phyloP scores from a whole-genome alignment of 495 filamentous ascomycete species.

The Aspergillus funiculosus region DNA sequence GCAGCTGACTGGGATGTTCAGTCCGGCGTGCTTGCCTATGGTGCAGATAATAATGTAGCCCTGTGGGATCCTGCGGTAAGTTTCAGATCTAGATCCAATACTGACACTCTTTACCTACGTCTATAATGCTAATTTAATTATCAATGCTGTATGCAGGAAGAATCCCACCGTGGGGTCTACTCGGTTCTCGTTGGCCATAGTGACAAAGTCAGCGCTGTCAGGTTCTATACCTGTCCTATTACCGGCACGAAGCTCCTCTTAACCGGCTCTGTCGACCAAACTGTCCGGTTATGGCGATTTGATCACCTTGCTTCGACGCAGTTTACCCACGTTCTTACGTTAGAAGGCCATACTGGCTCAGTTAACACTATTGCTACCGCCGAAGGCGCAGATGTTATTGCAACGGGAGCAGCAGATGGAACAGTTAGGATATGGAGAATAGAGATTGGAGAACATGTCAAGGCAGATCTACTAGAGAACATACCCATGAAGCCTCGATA shows the following conservation, averaged over 20 bases:
- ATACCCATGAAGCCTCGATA: slow-evolving; percentile 69
- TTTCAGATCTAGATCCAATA: background rate
- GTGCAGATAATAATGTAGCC: slow-evolving; percentile 81
- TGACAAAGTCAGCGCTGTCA: slow-evolving; percentile 76
- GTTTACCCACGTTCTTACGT: slow-evolving; percentile 43
- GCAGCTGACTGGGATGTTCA: slow-evolving; percentile 83
- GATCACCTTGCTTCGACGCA: slow-evolving; percentile 14
- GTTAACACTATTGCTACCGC: slow-evolving; percentile 72
- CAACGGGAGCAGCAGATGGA: slow-evolving; percentile 73
- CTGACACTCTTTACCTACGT: slow-evolving; percentile 1
- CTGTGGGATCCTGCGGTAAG: slow-evolving; percentile 81
- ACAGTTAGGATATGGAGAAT: slow-evolving; percentile 73
- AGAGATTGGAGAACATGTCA: slow-evolving; percentile 29
- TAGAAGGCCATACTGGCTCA: slow-evolving; percentile 61
- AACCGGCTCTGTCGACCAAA: slow-evolving; percentile 78
- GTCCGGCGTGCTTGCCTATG: slow-evolving; percentile 74
- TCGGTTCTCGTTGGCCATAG: slow-evolving; percentile 73
- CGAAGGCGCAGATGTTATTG: slow-evolving; percentile 51
- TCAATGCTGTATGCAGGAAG: slow-evolving; percentile 35
- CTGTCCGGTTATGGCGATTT: slow-evolving; percentile 64
- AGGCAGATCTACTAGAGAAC: slow-evolving; percentile 55
- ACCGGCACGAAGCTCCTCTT: slow-evolving; percentile 53
- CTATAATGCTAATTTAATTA: background rate
- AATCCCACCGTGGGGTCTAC: slow-evolving; percentile 52
- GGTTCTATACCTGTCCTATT: slow-evolving; percentile 57